phyloP scores from a whole-genome alignment of 225 moss, liverwort and hornwort genomes.

The Bryum argenteum region DNA sequence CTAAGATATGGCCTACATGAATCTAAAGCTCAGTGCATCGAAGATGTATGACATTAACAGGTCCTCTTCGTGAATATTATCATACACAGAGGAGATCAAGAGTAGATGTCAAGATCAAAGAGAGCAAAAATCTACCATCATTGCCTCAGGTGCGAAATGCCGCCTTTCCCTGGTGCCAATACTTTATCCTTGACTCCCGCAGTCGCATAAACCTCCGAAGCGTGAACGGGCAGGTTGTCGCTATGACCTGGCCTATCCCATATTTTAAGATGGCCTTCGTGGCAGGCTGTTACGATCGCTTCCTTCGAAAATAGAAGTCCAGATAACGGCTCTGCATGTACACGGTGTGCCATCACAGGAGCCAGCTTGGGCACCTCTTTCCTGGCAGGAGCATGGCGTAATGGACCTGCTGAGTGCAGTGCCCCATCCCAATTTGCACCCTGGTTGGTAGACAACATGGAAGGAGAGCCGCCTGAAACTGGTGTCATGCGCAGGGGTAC shows the following conservation, averaged over 20 bases:
- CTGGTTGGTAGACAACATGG: conserved; percentile 58
- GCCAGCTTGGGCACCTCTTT: conserved; percentile 99
- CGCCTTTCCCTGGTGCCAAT: conserved; percentile 68
- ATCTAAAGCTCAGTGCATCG: conserved; percentile 38
- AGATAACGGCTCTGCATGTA: conserved; percentile 93
- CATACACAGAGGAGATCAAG: conserved; percentile 39
- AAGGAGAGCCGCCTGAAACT: conserved; percentile 69
- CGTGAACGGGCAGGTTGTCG: conserved; percentile 57
- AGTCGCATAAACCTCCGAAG: conserved; percentile 56
- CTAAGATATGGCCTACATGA: conserved; percentile 20
- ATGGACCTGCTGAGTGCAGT: conserved; percentile 61
- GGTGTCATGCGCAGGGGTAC: conserved; percentile 82
- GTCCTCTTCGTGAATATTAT: conserved; percentile 36
- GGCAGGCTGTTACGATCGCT: conserved; percentile 91
- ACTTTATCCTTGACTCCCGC: conserved; percentile 76
- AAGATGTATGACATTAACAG: conserved; percentile 27
- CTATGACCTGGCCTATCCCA: conserved; percentile 92
- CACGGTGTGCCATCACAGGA: conserved; percentile 97
- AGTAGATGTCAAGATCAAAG: conserved; percentile 10
- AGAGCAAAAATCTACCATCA: conserved; percentile 52
- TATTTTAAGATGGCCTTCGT: conserved; percentile 96
- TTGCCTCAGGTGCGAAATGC: conserved; percentile 82
- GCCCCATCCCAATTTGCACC: conserved; percentile 74
- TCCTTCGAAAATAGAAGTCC: conserved; percentile 93
- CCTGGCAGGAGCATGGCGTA: conserved; percentile 83